Evolutionary conservation across 83 land plant genomes (phyloP).

Genomic region (Picea abies): DNA sequence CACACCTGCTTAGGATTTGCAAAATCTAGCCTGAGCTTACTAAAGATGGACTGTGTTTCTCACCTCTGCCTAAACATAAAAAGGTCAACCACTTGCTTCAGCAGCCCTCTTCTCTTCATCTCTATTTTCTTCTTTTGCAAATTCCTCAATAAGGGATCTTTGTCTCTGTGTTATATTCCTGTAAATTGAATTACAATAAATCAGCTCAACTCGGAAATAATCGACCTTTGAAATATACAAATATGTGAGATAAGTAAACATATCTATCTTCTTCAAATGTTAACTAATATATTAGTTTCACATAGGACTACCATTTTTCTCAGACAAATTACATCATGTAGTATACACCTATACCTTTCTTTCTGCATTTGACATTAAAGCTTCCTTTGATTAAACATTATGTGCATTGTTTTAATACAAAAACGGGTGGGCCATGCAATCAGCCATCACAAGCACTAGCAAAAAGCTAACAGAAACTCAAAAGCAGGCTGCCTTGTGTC

Average conservation of each 20-base stretch:
- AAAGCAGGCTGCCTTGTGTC: too few species aligned
- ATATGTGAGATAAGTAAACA: neutral
- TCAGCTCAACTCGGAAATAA: neutral
- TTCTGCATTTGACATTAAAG: neutral
- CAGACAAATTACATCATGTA: neutral
- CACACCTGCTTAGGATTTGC: neutral
- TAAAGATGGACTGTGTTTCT: neutral
- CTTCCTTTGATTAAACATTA: too few species aligned
- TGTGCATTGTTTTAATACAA: too few species aligned
- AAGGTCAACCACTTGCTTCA: constrained; percentile 47
- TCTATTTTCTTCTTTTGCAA: constrained; percentile 67
- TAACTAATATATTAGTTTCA: neutral
- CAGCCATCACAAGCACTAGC: too few species aligned
- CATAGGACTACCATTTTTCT: neutral
- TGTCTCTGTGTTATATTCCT: constrained; percentile 64
- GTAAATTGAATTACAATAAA: constrained; percentile 7
- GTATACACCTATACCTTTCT: neutral
- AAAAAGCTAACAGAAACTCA: too few species aligned
- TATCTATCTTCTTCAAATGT: neutral
- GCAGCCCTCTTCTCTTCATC: constrained; percentile 57
- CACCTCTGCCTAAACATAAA: neutral
- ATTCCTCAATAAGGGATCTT: constrained; percentile 69
- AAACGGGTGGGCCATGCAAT: too few species aligned
- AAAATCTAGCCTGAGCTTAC: neutral
- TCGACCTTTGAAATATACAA: neutral